Conservation (phyloP, 2,329 filamentous ascomycete species). For the Ophiostoma australiae region DNA sequence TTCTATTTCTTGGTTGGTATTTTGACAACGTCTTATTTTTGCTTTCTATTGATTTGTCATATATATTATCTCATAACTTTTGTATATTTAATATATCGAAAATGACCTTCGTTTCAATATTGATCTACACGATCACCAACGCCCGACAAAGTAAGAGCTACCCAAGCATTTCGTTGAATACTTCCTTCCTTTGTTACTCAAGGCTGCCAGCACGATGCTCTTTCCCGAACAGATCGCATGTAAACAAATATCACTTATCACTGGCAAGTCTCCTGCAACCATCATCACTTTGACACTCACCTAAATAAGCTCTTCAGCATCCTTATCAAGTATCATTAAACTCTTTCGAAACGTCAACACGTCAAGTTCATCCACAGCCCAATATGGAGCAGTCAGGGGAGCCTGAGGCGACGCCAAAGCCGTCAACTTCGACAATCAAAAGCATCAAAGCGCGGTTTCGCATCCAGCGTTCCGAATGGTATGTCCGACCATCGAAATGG, state of each 20-base stretch:
- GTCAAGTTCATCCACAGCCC: background rate
- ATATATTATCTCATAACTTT: background rate
- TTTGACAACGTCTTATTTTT: background rate
- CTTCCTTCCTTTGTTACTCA: background rate
- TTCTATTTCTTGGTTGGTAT: background rate
- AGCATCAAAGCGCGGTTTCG: background rate
- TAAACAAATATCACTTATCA: background rate
- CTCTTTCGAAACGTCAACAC: too few species aligned
- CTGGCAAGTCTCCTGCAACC: background rate
- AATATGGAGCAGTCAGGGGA: background rate
- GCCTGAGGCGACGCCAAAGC: background rate
- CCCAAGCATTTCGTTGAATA: background rate
- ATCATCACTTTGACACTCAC: background rate
- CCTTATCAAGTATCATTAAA: background rate
- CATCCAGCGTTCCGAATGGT: background rate
- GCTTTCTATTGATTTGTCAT: background rate
- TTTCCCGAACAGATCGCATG: background rate
- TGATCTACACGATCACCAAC: background rate
- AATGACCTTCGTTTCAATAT: background rate
- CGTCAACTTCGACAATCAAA: background rate
- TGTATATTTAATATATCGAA: too few species aligned
- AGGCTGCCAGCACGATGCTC: background rate
- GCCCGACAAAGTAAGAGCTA: background rate
- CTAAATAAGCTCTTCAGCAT: background rate
- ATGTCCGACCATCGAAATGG: background rate